These are phyloP conservation scores for Sonneratia alba DNA, from an alignment of 345 rosid genomes.

Conservation along the genomic window DNA sequence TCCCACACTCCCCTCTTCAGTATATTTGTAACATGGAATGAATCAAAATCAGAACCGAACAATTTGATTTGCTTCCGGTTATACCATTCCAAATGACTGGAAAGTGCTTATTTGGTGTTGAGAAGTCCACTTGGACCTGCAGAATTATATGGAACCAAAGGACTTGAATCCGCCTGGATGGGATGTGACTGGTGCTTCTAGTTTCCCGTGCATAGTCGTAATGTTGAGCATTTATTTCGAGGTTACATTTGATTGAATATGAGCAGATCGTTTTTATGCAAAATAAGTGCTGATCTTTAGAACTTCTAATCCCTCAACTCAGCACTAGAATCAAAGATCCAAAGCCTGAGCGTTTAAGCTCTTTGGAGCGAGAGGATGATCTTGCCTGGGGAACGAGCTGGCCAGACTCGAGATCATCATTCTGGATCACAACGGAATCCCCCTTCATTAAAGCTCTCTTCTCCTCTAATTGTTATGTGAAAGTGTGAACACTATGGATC, in stretches of 20 bases:
- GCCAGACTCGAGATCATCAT: slow-evolving; percentile 32
- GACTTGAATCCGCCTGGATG: slow-evolving; percentile 23
- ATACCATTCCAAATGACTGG: slow-evolving; percentile 23
- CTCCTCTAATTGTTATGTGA: background rate
- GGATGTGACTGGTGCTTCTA: slow-evolving; percentile 11
- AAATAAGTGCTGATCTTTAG: background rate
- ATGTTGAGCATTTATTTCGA: slow-evolving; percentile 2
- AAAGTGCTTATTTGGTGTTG: slow-evolving; percentile 15
- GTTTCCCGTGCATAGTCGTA: background rate
- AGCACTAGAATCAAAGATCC: slow-evolving; percentile 14
- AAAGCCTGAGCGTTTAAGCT: slow-evolving; percentile 34
- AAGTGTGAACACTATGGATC: background rate
- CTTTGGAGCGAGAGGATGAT: slow-evolving; percentile 34
- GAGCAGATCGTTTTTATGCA: background rate
- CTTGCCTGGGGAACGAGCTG: slow-evolving; percentile 33
- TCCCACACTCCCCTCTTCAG: background rate
- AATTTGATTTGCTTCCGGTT: slow-evolving; percentile 11
- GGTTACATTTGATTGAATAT: background rate
- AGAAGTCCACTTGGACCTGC: slow-evolving; percentile 15
- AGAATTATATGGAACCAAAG: slow-evolving; percentile 5
- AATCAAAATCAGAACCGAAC: background rate
- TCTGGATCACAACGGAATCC: slow-evolving; percentile 24
- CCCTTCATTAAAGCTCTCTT: background rate
- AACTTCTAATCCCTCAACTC: background rate
- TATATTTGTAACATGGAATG: background rate